Evolutionary conservation across 345 rosid genomes (phyloP).

Genomic region (Rhodamnia rubescens): DNA sequence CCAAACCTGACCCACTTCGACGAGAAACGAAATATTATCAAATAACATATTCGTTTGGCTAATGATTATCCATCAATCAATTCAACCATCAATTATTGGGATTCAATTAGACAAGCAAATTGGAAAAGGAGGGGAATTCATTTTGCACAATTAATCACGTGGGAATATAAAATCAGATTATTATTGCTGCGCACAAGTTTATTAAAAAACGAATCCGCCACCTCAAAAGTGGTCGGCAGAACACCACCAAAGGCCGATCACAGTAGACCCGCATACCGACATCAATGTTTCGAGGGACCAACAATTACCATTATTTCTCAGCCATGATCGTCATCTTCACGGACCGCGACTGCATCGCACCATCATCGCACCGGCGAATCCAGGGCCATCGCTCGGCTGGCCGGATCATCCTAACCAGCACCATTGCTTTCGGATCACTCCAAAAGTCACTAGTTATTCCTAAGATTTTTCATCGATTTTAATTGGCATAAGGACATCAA

Average conservation of each 20-base stretch:
- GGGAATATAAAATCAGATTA: neutral
- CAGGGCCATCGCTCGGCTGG: neutral
- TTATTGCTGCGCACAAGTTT: neutral
- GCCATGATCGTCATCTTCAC: neutral
- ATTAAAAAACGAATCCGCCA: neutral
- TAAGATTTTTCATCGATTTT: neutral
- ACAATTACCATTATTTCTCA: neutral
- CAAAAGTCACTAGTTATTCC: neutral
- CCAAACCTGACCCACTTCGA: constrained; percentile 35
- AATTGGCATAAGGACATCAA: neutral
- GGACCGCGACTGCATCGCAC: neutral
- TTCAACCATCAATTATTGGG: neutral
- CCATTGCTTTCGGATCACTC: neutral
- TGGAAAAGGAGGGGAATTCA: neutral
- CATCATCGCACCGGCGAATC: too few relatives aligned
- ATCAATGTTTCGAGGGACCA: neutral
- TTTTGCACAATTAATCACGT: neutral
- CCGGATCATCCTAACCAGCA: neutral
- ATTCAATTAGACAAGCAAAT: neutral
- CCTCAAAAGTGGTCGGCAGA: neutral
- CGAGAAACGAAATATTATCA: neutral
- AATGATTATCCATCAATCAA: neutral
- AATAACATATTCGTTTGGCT: neutral
- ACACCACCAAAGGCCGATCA: neutral
- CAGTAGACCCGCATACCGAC: neutral